Conservation (phyloP, 75 land plant genomes). For the Picea glauca region DNA sequence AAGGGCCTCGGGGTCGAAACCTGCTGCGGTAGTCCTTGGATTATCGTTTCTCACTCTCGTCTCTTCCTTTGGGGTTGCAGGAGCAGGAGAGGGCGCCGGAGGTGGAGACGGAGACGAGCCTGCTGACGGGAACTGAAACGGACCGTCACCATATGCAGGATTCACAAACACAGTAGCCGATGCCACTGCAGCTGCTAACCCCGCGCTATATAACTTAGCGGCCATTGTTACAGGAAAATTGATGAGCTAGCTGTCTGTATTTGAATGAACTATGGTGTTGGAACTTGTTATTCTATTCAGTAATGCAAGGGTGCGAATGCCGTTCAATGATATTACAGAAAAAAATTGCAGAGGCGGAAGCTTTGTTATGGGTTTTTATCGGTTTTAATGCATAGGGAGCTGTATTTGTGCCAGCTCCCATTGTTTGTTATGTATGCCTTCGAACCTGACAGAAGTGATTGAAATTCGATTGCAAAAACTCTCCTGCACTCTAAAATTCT, state of each 20-base stretch:
- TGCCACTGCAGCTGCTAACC: slow-evolving; percentile 25
- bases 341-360: too few species aligned
- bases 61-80: slow-evolving; percentile 13
- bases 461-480: neutral
- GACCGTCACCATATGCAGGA: slow-evolving; percentile 40
- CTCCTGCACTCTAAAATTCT: neutral
- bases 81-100: slow-evolving; percentile 9
- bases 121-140: slow-evolving; percentile 23
- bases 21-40: slow-evolving; percentile 85
- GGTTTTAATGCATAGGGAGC: neutral
- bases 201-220: neutral
- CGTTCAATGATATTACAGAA: neutral
- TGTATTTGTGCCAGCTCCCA: neutral
- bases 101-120: neutral
- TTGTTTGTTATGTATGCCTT: neutral
- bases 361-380: neutral
- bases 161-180: slow-evolving; percentile 23
- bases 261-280: neutral
- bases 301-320: neutral
- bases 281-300: neutral
- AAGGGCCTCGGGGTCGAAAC: slow-evolving; percentile 83
- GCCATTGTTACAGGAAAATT: neutral
- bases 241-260: neutral
- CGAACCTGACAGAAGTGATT: too few species aligned
- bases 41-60: slow-evolving; percentile 57